Evolutionary conservation across 2,329 filamentous ascomycete species (phyloP).

Genomic region (Beauveria brongniartii): DNA sequence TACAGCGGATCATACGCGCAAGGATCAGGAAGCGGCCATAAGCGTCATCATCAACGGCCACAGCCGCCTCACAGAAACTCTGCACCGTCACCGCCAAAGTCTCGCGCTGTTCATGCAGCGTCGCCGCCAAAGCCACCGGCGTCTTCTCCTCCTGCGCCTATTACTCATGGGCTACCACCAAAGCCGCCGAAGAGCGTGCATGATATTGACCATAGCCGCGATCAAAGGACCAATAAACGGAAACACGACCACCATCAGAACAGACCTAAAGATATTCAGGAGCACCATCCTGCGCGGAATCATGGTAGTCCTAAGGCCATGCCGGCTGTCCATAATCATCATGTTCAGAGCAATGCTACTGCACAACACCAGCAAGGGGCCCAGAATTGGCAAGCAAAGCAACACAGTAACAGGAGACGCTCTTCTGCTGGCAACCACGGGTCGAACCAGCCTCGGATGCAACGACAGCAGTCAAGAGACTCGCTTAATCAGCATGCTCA

Average conservation of each 20-base stretch:
- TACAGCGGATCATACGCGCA: slow-evolving; percentile 9
- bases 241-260: slow-evolving; percentile 7
- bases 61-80: not conserved
- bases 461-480: not conserved
- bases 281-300: slow-evolving; percentile 6
- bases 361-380: not conserved
- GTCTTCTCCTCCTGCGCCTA: not conserved
- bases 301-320: not conserved
- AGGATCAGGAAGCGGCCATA: not conserved
- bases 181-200: slow-evolving; percentile 12
- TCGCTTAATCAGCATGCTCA: not conserved
- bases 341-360: not conserved
- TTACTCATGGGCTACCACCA: slow-evolving; percentile 1
- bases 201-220: not conserved
- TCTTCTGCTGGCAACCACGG: not conserved
- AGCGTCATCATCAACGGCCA: not conserved
- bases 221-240: slow-evolving; percentile 9
- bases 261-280: slow-evolving; percentile 3
- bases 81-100: slow-evolving; percentile 3
- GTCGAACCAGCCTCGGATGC: not conserved
- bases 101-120: not conserved
- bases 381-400: not conserved
- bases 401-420: not conserved
- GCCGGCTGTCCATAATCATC: not conserved
- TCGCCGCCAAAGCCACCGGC: not conserved